phyloP scores from a whole-genome alignment of 202 grass and related monocot species.

The Setaria italica region DNA sequence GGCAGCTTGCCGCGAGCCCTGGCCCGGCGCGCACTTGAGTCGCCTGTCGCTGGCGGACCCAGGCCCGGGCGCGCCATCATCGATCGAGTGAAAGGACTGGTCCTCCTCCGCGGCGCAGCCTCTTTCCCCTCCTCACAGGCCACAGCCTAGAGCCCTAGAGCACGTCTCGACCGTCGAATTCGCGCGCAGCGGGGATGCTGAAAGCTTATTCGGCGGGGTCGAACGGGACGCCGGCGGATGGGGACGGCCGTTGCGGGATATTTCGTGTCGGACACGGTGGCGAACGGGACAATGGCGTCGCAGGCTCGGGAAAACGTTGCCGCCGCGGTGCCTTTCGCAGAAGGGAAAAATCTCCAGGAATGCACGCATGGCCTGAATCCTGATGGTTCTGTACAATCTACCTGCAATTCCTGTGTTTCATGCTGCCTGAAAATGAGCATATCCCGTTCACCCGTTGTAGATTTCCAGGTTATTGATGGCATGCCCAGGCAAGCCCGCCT shows the following conservation, averaged over 20 bases:
- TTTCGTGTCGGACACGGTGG: conserved; percentile 39
- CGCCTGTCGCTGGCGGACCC: conserved; percentile 26
- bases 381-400: too few relatives aligned
- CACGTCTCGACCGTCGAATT: conserved; percentile 45
- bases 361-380: not conserved
- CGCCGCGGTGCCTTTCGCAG: not conserved
- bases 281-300: conserved; percentile 23
- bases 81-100: conserved; percentile 26
- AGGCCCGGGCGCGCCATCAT: not conserved
- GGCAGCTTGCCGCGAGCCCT: conserved; percentile 20
- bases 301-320: not conserved
- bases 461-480: too few relatives aligned
- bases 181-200: not conserved
- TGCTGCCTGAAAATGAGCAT: not conserved
- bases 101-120: not conserved
- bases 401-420: too few relatives aligned
- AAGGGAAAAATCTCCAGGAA: not conserved
- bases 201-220: conserved; percentile 28
- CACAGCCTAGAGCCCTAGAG: not conserved
- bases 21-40: not conserved
- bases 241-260: conserved; percentile 35
- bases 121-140: not conserved
- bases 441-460: not conserved
- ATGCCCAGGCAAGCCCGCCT: too few relatives aligned
- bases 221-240: conserved; percentile 26